Evolutionary conservation across 2,329 filamentous ascomycete genomes (phyloP), one percentile per base, ranked within the genome.

Genomic region (Ophiocordyceps unilateralis): DNA sequence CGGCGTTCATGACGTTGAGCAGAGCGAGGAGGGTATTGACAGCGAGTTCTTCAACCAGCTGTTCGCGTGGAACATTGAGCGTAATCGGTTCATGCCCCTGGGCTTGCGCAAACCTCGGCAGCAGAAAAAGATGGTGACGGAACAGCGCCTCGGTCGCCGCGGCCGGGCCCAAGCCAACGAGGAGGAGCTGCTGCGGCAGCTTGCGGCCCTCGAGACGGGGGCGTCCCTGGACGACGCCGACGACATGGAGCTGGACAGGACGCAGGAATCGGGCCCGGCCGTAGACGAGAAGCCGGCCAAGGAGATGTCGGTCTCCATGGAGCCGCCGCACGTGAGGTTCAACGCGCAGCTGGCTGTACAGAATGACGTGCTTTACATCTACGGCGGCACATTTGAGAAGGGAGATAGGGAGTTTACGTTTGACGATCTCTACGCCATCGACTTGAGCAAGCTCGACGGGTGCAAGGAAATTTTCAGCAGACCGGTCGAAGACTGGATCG

Each of bases 31-130:
- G 59, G 87, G 84, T 4, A 93, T 98, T 50, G 89, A 98, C 43
- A 93, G 85, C 56, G 88, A 95, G 58, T 98, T 98, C 63, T 98
- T 96, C 66, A 89, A 95, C 53, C 75, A 80, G 44, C 64, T 96
- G 21, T 93, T 83, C 54, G 83, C 88, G 5, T 96, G 88, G 85
- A 95, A 93, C 55, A 78, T 94, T 48, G 91, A 96, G 54, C 76
- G 89, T 46, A 98, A 98, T 58, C 74, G 91, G 9, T 96, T 94
- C 65, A 95, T 96, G 67, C 84, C 83, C 2, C 68, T 96, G 39
- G 67, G 68, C 10, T 66, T 96, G 39, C 73, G 88, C 42, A 84
- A 86, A 51, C 75, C 85, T 2, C 78, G 86, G 22, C 66, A 71
- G 19, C 74, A 74, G 40, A 73, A 76, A 48, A 82, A 79, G 51